phyloP scores from a whole-genome alignment of 2,329 filamentous ascomycete species.

The Fragosphaeria purpurea region DNA sequence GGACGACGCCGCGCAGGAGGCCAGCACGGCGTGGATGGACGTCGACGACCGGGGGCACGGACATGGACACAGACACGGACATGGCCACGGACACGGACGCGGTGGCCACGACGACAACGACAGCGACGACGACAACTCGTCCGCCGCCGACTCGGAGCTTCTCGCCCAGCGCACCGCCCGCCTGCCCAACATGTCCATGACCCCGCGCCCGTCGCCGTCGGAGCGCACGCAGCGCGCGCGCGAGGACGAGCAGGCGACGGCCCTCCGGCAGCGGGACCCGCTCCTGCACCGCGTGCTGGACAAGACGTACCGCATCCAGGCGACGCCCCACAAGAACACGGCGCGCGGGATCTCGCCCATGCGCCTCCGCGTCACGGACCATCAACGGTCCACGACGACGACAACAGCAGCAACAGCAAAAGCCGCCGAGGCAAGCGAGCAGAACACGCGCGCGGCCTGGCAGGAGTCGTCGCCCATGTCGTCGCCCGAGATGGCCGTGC shows the following conservation, averaged over 20 bases:
- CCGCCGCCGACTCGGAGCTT: conserved; percentile 32
- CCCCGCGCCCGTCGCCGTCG: conserved; percentile 43
- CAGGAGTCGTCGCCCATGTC: conserved; percentile 51
- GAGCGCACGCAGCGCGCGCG: conserved; percentile 36
- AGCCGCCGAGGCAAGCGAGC: conserved; percentile 10
- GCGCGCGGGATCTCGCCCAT: conserved; percentile 35
- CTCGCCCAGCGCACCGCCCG: conserved; percentile 44
- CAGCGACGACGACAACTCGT: conserved; percentile 24
- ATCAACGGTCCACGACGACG: conserved; percentile 14
- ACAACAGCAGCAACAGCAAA: not conserved
- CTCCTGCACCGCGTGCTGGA: conserved; percentile 86
- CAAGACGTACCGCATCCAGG: conserved; percentile 89
- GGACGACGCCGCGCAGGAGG: conserved; percentile 13
- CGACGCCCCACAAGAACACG: conserved; percentile 63
- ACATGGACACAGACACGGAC: conserved; percentile 25
- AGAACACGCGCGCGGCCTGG: conserved; percentile 26
- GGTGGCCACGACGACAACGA: conserved; percentile 25
- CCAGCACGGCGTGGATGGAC: conserved; percentile 19
- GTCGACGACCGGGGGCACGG: conserved; percentile 23
- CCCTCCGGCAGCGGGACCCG: conserved; percentile 51
- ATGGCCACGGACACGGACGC: conserved; percentile 24
- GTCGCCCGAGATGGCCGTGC: conserved; percentile 69
- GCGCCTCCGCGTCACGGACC: conserved; percentile 27
- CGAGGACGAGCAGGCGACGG: conserved; percentile 16
- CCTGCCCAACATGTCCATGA: conserved; percentile 53